Evolutionary conservation across 208 protist species (phyloP).

Genomic region (Leishmania lainsoni): DNA sequence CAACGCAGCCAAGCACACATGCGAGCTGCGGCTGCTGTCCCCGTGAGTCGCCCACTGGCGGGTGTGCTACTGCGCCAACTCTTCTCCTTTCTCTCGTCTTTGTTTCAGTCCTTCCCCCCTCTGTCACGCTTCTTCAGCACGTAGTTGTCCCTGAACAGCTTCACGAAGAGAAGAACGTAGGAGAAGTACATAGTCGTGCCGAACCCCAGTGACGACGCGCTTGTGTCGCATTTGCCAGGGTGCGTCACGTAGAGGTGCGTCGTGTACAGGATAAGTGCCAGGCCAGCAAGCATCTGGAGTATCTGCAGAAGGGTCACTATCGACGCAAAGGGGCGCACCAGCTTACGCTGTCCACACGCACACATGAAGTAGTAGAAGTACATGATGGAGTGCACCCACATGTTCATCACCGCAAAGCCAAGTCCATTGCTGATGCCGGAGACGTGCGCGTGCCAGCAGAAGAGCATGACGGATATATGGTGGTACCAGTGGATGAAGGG

Average conservation of each 20-base stretch:
- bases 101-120: neutral
- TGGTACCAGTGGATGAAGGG: conserved; percentile 94
- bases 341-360: conserved; percentile 50
- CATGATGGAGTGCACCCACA: conserved; percentile 94
- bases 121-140: conserved; percentile 25
- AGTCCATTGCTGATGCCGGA: conserved; percentile 52
- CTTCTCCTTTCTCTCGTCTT: neutral
- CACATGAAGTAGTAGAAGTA: conserved; percentile 94
- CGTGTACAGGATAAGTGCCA: too few relatives aligned
- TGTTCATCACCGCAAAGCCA: conserved; percentile 93
- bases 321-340: conserved; percentile 71
- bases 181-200: conserved; percentile 90
- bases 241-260: too few relatives aligned
- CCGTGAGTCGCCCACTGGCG: neutral
- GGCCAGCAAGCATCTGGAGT: conserved; percentile 89
- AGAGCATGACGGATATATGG: conserved; percentile 91
- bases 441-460: conserved; percentile 85
- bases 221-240: too few relatives aligned
- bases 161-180: conserved; percentile 90
- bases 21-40: neutral
- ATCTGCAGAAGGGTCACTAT: conserved; percentile 89
- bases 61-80: neutral
- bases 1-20: neutral
- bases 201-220: too few relatives aligned
- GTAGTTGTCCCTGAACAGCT: conserved; percentile 65